Base-by-base conservation (phyloP, 257 asterid species). In the Penstemon davidsonii region DNA sequence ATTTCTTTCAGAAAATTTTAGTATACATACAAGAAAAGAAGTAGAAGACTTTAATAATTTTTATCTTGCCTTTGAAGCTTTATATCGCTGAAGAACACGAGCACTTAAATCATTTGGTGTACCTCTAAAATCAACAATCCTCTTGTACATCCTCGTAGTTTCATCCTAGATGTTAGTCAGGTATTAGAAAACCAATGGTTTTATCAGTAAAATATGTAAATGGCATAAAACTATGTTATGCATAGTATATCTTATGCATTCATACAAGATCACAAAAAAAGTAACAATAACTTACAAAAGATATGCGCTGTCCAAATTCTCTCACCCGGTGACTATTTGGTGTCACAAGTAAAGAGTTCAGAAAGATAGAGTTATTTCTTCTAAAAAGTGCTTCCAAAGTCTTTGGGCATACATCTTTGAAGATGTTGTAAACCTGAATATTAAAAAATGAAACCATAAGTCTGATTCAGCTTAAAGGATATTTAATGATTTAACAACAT, bases 251-350 rank as follows among this genome's bases (percentile, higher is more conserved):
- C 25, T 44, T 45, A 63, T 18, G 49, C 40, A 66, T 19, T 55
- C 40, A 59, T 68, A 62, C 6, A 60, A 55, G 58, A 71, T 51
- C 57, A 49, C 19, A 51, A 49, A 9, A 44, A 37, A 47, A 66
- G 63, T 40, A 18, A 64, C 6, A 60, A 37, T 76, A 70, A 82
- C 96, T 84, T 81, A 94, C 99, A 49, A 76, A 72, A 53, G 81
- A 71, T 64, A 94, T 87, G 75, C 81, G 87, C 65, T 72, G 87
- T 69, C 95, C 95, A 55, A 87, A 87, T 79, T 94, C 99, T 65
- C 91, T 85, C 69, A 94, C 87, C 6, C 99, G 96, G 62, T 87
- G 89, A 74, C 88, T 76, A 76, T 94, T 94, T 46, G 99, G 99
- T 62, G 97, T 88, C 77, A 94, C 88, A 25, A 94, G 91, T 76